Base-by-base conservation (phyloP, 2,329 filamentous ascomycete genomes). In the Diplodia corticola region DNA sequence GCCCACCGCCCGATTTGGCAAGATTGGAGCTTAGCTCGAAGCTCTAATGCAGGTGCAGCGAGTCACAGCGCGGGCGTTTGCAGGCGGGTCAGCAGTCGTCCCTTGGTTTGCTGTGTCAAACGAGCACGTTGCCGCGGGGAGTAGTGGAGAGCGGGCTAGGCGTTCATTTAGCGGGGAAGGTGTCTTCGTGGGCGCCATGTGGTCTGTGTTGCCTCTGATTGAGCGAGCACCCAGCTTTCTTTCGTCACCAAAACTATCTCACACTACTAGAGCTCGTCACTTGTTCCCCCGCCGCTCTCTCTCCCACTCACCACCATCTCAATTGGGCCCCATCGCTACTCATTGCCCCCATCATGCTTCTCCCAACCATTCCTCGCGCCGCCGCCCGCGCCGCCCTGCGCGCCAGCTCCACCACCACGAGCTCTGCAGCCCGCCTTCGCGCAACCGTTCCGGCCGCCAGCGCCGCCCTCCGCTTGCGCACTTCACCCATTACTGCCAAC, bases 351-450 rank as follows among this genome's bases (percentile, higher is more conserved):
- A 55, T 40, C 44, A 65, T 65, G 63, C 53, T 65, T 20, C 35
- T 46, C 44, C 51, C 50, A 44, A 10, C 53, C 12, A 22, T 46
- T 33, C 33, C 46, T 24, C 64, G 54, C 48, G 33, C 44, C 26
- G 26, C 22, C 37, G 20, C 26, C 40, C 60, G 50, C 65, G 65
- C 64, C 10, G 48, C 50, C 63, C 48, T 61, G 44, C 54, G 54
- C 64, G 28, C 48, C 20, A 28, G 60, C 60, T 26, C 49, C 35
- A 49, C 55, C 30, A n/a, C 15, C 53, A 28, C 53, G 15, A 24
- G 33, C 65, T 61, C 65, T 35, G 33, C 61, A 35, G 60, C 60
- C 51, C 53, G 44, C 50, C 65, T 54, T n/a, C 35, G 35, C 33
- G 26, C 30, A 2, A 37, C 65, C 51, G 17, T 44, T n/a, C 50